Percentiles rank a stretch among this genome's conserved stretches.
Evolutionary conservation across 116 monocot genomes (phyloP).

Genomic region (Dioscorea cayenensis): DNA sequence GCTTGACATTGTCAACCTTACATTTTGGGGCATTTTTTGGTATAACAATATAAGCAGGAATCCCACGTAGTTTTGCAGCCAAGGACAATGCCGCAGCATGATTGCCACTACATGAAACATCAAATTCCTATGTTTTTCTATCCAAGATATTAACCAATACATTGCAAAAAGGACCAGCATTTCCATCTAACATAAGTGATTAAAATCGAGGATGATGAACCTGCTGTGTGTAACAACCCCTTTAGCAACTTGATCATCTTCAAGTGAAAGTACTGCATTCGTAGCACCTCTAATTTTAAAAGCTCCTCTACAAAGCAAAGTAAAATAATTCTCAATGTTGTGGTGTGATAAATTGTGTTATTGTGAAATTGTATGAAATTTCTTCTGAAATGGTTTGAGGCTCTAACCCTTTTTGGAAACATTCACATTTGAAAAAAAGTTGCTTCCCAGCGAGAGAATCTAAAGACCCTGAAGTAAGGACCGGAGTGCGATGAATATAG

Average conservation of each 20-base stretch:
- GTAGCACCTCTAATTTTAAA: conserved; percentile 96
- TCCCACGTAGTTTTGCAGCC: conserved; percentile 87
- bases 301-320: conserved; percentile 42
- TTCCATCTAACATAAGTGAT: background rate
- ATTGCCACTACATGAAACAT: conserved; percentile 62
- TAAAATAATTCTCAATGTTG: background rate
- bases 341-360: background rate
- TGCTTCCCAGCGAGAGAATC: conserved; percentile 49
- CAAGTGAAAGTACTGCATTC: conserved; percentile 80
- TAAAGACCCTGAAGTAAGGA: conserved; percentile 56
- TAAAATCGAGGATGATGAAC: conserved; percentile 16
- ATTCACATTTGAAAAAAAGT: conserved; percentile 88
- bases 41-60: conserved; percentile 84
- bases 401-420: conserved; percentile 89
- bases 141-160: background rate
- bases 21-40: conserved; percentile 87
- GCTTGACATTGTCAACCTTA: conserved; percentile 89
- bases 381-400: background rate
- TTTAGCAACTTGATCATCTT: conserved; percentile 57
- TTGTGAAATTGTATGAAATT: background rate
- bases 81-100: conserved; percentile 92
- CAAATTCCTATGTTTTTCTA: background rate
- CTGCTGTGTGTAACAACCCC: conserved; percentile 97
- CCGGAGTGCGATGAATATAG: conserved; percentile 74
- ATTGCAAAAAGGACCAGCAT: background rate